These are phyloP conservation scores for Xylaria sp. DNA, from an alignment of 2,329 filamentous ascomycete species.

Conservation along the genomic window DNA sequence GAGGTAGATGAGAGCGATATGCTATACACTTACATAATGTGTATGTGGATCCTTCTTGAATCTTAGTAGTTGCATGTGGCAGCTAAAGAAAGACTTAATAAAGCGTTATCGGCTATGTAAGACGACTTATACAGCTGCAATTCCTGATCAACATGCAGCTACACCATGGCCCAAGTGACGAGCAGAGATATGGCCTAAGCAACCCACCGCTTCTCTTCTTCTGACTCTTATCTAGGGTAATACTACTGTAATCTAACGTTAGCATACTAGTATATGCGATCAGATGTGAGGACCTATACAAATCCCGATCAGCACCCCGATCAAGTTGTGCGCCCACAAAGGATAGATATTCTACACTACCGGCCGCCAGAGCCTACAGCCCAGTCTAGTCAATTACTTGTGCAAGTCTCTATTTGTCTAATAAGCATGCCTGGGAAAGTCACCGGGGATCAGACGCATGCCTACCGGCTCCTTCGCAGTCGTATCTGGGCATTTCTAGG, in stretches of 20 bases:
- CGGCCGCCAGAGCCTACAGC: too few relatives aligned
- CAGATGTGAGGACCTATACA: neutral
- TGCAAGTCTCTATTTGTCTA: neutral
- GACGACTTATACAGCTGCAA: neutral
- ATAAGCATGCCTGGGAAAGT: neutral
- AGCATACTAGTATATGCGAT: neutral
- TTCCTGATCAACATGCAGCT: slow-evolving; percentile 5
- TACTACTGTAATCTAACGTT: neutral
- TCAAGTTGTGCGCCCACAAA: neutral
- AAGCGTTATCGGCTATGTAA: neutral
- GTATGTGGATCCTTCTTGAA: neutral
- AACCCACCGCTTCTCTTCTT: neutral
- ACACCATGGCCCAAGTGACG: neutral
- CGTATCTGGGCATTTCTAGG: too few relatives aligned
- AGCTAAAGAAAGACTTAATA: neutral
- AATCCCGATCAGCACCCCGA: slow-evolving; percentile 2
- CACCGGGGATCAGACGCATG: neutral
- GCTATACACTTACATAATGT: too few relatives aligned
- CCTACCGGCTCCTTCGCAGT: neutral
- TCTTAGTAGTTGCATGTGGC: neutral
- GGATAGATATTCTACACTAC: neutral
- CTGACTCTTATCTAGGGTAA: too few relatives aligned
- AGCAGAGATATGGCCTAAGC: neutral
- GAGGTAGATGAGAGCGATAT: neutral
- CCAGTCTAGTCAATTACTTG: neutral